Evolutionary conservation across 2,329 filamentous ascomycete genomes (phyloP).

Genomic region (Chaetomium sp.): DNA sequence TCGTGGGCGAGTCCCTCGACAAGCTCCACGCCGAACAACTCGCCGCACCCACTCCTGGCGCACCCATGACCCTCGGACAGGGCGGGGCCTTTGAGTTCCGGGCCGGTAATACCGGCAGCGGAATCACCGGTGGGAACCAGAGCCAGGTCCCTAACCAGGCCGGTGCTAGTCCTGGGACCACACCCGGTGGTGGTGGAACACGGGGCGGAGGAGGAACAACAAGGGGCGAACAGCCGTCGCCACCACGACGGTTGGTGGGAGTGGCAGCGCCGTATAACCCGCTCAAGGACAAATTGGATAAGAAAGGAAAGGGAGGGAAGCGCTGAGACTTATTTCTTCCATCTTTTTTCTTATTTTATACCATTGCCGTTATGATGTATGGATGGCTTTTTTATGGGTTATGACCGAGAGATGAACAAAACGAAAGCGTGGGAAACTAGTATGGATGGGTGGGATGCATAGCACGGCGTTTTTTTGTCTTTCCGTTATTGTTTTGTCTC

Average conservation of each 20-base stretch:
- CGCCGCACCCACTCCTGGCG: slow-evolving; percentile 52
- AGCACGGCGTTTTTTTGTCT: slow-evolving; percentile 12
- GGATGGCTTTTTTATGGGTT: too few relatives aligned
- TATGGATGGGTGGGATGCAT: slow-evolving; percentile 4
- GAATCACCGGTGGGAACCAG: too few relatives aligned
- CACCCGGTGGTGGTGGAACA: too few relatives aligned
- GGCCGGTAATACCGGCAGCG: too few relatives aligned
- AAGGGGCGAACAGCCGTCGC: slow-evolving; percentile 17
- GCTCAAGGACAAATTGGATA: slow-evolving; percentile 42
- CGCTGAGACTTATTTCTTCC: slow-evolving; percentile 17
- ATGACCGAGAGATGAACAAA: neutral
- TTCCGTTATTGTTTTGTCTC: neutral
- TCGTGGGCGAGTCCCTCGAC: slow-evolving; percentile 80
- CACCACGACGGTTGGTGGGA: slow-evolving; percentile 41
- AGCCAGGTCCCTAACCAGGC: neutral
- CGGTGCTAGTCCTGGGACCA: too few relatives aligned
- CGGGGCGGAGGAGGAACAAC: too few relatives aligned
- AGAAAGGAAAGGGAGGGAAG: slow-evolving; percentile 29
- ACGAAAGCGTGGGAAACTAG: neutral
- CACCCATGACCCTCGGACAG: slow-evolving; percentile 37
- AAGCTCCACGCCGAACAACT: slow-evolving; percentile 77
- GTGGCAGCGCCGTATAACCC: slow-evolving; percentile 53
- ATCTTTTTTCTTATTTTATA: neutral
- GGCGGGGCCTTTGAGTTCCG: slow-evolving; percentile 46
- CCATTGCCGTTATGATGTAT: too few relatives aligned